Evolutionary conservation across 78 protist species (phyloP).

Genomic region (Cavenderia fasciculata): DNA sequence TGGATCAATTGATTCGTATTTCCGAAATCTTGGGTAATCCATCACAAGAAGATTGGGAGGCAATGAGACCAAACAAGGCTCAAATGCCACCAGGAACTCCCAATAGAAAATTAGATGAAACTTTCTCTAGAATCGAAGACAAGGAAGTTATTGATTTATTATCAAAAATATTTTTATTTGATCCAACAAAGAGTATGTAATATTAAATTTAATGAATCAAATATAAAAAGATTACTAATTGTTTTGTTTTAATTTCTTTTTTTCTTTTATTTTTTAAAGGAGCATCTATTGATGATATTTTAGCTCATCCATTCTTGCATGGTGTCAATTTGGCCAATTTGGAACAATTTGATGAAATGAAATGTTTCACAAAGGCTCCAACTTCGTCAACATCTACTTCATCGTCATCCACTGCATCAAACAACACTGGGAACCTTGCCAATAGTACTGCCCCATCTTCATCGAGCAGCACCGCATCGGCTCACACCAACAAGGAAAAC

Average conservation of each 20-base stretch:
- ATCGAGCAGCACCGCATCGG: slow-evolving; percentile 1
- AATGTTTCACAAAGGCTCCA: slow-evolving; percentile 37
- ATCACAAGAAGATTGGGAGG: slow-evolving; percentile 88
- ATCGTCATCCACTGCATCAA: not conserved
- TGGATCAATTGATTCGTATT: slow-evolving; percentile 98
- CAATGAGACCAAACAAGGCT: slow-evolving; percentile 95
- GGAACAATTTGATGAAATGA: slow-evolving; percentile 72
- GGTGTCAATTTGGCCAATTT: slow-evolving; percentile 27
- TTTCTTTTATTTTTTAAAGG: not conserved
- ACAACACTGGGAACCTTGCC: too few relatives aligned
- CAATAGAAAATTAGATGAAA: slow-evolving; percentile 19
- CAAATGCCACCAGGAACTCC: slow-evolving; percentile 77
- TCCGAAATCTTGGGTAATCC: slow-evolving; percentile 97
- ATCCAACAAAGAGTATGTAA: slow-evolving; percentile 91
- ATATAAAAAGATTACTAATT: not conserved
- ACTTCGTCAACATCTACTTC: not conserved
- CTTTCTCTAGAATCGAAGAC: slow-evolving; percentile 24
- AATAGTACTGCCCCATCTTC: too few relatives aligned
- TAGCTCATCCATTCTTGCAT: slow-evolving; percentile 45
- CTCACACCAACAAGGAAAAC: not conserved
- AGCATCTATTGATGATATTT: slow-evolving; percentile 61
- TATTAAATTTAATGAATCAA: not conserved
- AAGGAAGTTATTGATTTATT: slow-evolving; percentile 95
- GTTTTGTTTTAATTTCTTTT: not conserved
- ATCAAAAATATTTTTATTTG: slow-evolving; percentile 89